Conservation (phyloP, 441 rosid genomes). For the Adansonia rubrostipa region DNA sequence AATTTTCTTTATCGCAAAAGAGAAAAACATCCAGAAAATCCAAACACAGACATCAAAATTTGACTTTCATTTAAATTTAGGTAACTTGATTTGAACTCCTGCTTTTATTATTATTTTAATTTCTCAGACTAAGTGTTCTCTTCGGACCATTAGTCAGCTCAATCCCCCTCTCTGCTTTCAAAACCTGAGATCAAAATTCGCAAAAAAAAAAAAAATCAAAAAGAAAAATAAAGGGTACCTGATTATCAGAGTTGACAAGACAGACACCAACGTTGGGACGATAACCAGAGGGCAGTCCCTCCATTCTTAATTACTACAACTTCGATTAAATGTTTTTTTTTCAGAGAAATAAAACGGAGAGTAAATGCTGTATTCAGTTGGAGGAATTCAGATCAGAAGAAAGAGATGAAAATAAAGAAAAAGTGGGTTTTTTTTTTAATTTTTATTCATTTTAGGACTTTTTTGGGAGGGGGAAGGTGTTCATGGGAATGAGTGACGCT, state of each 20-base stretch:
- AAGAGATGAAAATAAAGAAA: not conserved
- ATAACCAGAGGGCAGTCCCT: slow-evolving; percentile 88
- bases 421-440: not conserved
- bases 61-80: not conserved
- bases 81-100: not conserved
- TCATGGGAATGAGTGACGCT: slow-evolving; percentile 59
- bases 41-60: slow-evolving; percentile 1
- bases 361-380: slow-evolving; percentile 24
- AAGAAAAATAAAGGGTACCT: slow-evolving; percentile 45
- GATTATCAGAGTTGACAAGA: slow-evolving; percentile 83
- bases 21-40: not conserved
- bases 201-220: not conserved
- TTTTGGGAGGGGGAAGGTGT: not conserved
- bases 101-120: not conserved
- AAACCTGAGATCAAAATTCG: not conserved
- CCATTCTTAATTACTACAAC: slow-evolving; percentile 48
- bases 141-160: not conserved
- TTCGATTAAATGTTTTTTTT: not conserved
- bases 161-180: slow-evolving; percentile 10
- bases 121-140: not conserved
- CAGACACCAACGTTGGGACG: slow-evolving; percentile 98
- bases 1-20: not conserved
- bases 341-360: not conserved
- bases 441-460: not conserved
- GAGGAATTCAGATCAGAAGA: slow-evolving; percentile 12